Evolutionary conservation across 1,139 yeast species (phyloP), one percentile per base, ranked within the genome.

Genomic region (Arxiozyma slooffiae): DNA sequence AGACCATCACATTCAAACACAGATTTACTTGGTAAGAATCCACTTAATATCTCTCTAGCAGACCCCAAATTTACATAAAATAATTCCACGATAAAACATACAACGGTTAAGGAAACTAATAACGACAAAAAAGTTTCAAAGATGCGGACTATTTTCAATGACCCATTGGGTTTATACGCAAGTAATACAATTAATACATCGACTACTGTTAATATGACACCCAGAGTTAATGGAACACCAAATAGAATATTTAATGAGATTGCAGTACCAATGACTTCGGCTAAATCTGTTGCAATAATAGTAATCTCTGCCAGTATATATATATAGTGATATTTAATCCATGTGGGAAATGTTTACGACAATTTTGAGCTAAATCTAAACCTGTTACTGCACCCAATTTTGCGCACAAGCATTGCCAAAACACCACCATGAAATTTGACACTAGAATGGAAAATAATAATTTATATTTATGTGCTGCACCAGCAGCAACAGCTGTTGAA

Each of bases 211-310:
- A 84, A 68, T 16, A 84, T 65, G 4, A 85, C 88, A 45, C 92
- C 92, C 30, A 76, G 63, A 4, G 82, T 72, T 48, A 85, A 68
- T 0, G 92, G 92, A 14, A 85, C 74, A 1, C 77, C 77, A 62
- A 85, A 82, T 47, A 85, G 63, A 50, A 85, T 82, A 59, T 83
- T 83, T 49, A 85, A 69, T 0, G 92, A 76, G 46, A 85, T 83
- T 1, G 92, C 92, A 1, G 89, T 81, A 1, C 94, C 94, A 36
- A 85, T 85, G 36, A 85, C 90, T 62, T 85, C 94, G 1, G 92
- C 92, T 60, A 85, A 71, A 63, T 85, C 94, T 0, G 94, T 85
- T 16, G 90, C 89, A 39, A 85, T 80, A 53, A 84, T 84, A 14
- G 90, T 89, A 46, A 82, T 63, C 59, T 85, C 92, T 0, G 92